phyloP scores from a whole-genome alignment of 2,329 filamentous ascomycete species.

The Hypoxylon sp. region DNA sequence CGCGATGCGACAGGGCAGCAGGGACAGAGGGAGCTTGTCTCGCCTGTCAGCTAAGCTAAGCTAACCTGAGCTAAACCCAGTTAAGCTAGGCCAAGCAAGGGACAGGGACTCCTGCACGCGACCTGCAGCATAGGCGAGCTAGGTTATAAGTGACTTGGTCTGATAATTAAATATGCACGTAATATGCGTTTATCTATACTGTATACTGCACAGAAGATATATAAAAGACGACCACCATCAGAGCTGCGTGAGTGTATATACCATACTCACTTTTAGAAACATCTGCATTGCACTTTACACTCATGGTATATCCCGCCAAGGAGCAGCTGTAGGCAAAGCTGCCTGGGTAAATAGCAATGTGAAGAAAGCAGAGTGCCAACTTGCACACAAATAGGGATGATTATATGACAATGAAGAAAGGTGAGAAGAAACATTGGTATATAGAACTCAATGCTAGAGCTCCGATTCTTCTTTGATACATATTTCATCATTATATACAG shows the following conservation, averaged over 20 bases:
- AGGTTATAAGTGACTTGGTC: neutral
- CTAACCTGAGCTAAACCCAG: neutral
- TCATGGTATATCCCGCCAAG: too few species aligned
- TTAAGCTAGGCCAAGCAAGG: neutral
- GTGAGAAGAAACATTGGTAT: neutral
- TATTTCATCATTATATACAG: constrained; percentile 15
- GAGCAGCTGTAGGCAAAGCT: too few species aligned
- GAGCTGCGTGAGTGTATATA: too few species aligned
- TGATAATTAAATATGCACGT: neutral
- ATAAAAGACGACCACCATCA: too few species aligned
- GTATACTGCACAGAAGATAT: too few species aligned
- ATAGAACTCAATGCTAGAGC: constrained; percentile 8
- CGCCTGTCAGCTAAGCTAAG: neutral
- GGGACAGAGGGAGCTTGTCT: too few species aligned
- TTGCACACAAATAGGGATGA: too few species aligned
- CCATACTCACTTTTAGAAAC: too few species aligned
- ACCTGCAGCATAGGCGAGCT: constrained; percentile 17
- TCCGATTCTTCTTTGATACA: neutral
- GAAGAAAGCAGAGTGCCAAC: too few species aligned
- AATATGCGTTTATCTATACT: too few species aligned
- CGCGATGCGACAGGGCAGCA: constrained; percentile 4
- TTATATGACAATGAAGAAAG: neutral
- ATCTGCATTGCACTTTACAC: too few species aligned
- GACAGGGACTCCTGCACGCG: neutral
- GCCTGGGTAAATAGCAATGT: too few species aligned